Evolutionary conservation across 352 stramenopile genomes (phyloP), one percentile per base, ranked within the genome.

Genomic region (Globisporangium sylvaticum): DNA sequence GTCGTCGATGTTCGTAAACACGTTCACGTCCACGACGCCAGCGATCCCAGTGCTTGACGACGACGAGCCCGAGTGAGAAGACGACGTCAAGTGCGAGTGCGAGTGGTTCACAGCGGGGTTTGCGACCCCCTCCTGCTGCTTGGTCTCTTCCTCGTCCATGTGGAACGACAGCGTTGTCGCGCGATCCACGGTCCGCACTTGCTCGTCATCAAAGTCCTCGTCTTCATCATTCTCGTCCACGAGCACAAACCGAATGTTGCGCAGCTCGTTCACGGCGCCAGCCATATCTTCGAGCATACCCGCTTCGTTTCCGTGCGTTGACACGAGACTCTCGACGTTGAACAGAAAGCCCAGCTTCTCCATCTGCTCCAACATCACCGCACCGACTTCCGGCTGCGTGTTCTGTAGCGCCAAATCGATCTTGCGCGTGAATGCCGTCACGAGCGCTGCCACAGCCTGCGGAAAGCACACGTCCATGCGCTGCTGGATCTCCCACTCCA

Each of bases 251-350:
- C 79, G 83, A 7, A 95, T 81, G 44, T 91, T 87, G 39, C 76
- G 77, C 24, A 98, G 73, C 78, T 92, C 89, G 22, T 96, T 90
- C 3, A 95, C 57, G 18, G 84, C 87, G 8, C 84, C 85, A 22
- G 87, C 84, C 87, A 95, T 95, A 56, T 96, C 88, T 69, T 96
- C 88, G 4, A 96, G 73, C 88, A 96, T 96, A 9, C 87, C 88
- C 2, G 83, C 84, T 65, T 96, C 88, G 34, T 94, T 96, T n/a
- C 88, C 88, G 52, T 94, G 87, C 3, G 87, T 96, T 0, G 84
- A 95, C 25, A 95, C 81, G 2, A 95, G 71, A 80, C 84, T 93
- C 62, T 95, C 87, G 9, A 95, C 83, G 52, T 95, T 75, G 61
- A 95, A 95, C 0, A 95, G 68, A 58, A 93, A 95, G 18, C 87